Percentiles rank a stretch among this genome's conserved stretches.
Conservation (phyloP, 2,329 filamentous ascomycete genomes). For the Penicillium rolfsii region DNA sequence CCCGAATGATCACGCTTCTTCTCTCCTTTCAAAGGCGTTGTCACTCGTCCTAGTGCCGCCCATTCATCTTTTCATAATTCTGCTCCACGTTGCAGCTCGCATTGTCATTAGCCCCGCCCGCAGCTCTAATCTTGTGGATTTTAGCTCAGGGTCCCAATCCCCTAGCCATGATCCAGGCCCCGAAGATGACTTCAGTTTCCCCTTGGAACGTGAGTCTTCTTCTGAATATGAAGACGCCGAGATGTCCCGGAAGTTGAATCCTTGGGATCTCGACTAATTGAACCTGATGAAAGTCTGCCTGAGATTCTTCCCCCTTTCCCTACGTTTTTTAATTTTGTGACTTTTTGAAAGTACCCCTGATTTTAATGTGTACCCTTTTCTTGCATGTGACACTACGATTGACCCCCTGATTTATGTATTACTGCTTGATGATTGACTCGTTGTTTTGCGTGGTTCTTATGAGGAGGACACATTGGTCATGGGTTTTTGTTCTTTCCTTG, state of each 20-base stretch:
- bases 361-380: conserved; percentile 24
- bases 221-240: conserved; percentile 30
- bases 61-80: conserved; percentile 73
- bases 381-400: conserved; percentile 18
- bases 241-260: conserved; percentile 26
- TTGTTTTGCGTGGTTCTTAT: conserved; percentile 14
- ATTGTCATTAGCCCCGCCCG: conserved; percentile 57
- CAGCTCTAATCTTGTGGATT: conserved; percentile 25
- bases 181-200: conserved; percentile 46
- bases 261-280: conserved; percentile 34
- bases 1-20: conserved; percentile 59
- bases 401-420: conserved; percentile 7
- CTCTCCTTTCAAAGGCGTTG: conserved; percentile 75
- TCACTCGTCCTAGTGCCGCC: conserved; percentile 80
- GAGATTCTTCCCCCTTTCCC: not conserved
- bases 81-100: conserved; percentile 78
- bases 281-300: not conserved
- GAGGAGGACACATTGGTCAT: conserved; percentile 16
- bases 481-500: conserved; percentile 10
- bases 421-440: conserved; percentile 10
- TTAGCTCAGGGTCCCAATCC: conserved; percentile 24
- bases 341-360: conserved; percentile 13
- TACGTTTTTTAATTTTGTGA: conserved; percentile 9
- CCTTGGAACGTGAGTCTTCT: conserved; percentile 36
- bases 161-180: conserved; percentile 25